Percentiles rank a stretch among this genome's conserved stretches.
These are phyloP conservation scores for Mycosarcoma maydis DNA, from an alignment of 1,284 basidiomycete genomes.

Conservation along the genomic window DNA sequence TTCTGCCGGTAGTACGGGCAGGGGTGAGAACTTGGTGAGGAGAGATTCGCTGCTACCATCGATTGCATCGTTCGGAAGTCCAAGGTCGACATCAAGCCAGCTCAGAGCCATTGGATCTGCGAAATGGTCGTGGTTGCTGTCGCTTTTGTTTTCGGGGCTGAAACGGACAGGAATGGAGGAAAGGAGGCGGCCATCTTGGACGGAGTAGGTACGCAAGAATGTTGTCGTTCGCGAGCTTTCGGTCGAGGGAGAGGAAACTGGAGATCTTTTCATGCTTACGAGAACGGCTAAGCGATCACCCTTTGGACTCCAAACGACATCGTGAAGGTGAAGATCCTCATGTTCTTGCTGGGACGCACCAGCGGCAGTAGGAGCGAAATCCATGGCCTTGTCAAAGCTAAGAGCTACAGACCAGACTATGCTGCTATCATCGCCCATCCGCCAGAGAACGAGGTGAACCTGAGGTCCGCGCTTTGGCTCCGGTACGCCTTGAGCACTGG, in stretches of 20 bases:
- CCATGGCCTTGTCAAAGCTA: constrained; percentile 32
- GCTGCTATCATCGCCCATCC: constrained; percentile 41
- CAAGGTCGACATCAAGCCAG: constrained; percentile 24
- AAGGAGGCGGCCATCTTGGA: constrained; percentile 40
- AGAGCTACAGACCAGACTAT: constrained; percentile 34
- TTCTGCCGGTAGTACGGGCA: constrained; percentile 23
- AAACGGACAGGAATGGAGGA: constrained; percentile 21
- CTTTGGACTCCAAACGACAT: constrained; percentile 39
- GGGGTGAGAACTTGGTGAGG: constrained; percentile 20
- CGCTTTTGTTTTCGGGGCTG: neutral
- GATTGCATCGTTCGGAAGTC: neutral
- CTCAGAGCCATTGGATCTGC: constrained; percentile 4
- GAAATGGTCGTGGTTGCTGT: neutral
- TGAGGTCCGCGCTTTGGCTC: constrained; percentile 44
- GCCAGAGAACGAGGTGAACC: constrained; percentile 39
- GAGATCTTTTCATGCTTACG: constrained; percentile 14
- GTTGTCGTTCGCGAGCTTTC: constrained; percentile 6
- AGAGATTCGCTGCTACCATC: constrained; percentile 20
- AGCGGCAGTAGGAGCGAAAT: neutral
- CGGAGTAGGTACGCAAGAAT: constrained; percentile 36
- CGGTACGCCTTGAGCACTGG: constrained; percentile 7
- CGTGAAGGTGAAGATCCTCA: constrained; percentile 38
- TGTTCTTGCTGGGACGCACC: constrained; percentile 30
- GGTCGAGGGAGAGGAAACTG: constrained; percentile 22
- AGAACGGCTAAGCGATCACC: constrained; percentile 42